Conservation (phyloP, 495 filamentous ascomycete species). For the Penicillium subrubescens region DNA sequence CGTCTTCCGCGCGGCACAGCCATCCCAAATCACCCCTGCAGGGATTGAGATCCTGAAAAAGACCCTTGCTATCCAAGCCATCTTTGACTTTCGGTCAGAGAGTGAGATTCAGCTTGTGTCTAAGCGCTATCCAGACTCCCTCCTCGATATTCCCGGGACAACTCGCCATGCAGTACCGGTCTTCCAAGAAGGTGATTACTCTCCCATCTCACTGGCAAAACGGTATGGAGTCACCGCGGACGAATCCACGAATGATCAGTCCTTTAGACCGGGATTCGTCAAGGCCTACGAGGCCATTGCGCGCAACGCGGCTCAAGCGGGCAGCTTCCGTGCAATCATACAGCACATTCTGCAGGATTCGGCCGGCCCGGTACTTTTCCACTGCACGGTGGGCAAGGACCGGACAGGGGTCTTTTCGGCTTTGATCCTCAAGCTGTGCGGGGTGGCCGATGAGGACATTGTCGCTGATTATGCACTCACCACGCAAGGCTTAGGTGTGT, state of each 20-base stretch:
- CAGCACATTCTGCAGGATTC: constrained; percentile 13
- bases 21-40: constrained; percentile 46
- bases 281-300: constrained; percentile 49
- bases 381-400: constrained; percentile 65
- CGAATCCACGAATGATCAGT: neutral
- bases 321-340: constrained; percentile 15
- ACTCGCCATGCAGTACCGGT: constrained; percentile 55
- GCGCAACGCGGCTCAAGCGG: constrained; percentile 12
- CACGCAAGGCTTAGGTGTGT: constrained; percentile 2
- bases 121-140: constrained; percentile 13
- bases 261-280: constrained; percentile 54
- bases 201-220: constrained; percentile 51
- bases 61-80: constrained; percentile 50
- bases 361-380: constrained; percentile 39
- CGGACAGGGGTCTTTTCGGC: constrained; percentile 66
- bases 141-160: constrained; percentile 33
- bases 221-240: constrained; percentile 12
- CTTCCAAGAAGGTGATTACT: constrained; percentile 55
- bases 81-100: constrained; percentile 62
- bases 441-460: constrained; percentile 56
- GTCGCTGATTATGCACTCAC: constrained; percentile 61
- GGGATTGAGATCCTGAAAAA: constrained; percentile 50
- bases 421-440: constrained; percentile 58
- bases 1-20: constrained; percentile 62
- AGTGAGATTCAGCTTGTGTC: constrained; percentile 45